Evolutionary conservation across 768 basidiomycete species (phyloP).

Genomic region (Phanerodontia chrysosporium): DNA sequence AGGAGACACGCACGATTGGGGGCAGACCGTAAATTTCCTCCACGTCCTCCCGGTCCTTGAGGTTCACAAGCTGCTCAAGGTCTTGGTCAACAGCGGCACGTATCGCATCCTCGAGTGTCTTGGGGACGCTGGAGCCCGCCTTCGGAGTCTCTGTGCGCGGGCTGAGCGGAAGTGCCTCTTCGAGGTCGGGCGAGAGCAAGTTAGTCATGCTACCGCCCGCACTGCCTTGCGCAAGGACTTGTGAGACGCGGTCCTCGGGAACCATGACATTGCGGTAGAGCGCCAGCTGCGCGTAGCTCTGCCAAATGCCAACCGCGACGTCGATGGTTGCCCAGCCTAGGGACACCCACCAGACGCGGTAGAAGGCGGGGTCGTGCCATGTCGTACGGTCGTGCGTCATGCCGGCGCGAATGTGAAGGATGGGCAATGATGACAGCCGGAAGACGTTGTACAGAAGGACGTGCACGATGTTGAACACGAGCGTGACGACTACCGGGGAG

Average conservation of each 20-base stretch:
- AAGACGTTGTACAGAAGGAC: slow-evolving; percentile 49
- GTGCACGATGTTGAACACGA: slow-evolving; percentile 41
- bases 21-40: slow-evolving; percentile 81
- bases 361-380: slow-evolving; percentile 55
- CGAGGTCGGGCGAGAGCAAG: not conserved
- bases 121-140: not conserved
- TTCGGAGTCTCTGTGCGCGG: slow-evolving; percentile 6
- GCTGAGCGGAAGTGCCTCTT: slow-evolving; percentile 13
- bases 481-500: slow-evolving; percentile 28
- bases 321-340: slow-evolving; percentile 74
- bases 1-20: slow-evolving; percentile 55
- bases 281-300: slow-evolving; percentile 65
- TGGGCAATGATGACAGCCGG: slow-evolving; percentile 49
- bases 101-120: slow-evolving; percentile 22
- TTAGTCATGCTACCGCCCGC: slow-evolving; percentile 16
- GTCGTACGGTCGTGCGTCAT: slow-evolving; percentile 41
- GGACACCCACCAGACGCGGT: slow-evolving; percentile 72
- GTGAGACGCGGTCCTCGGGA: slow-evolving; percentile 33
- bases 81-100: slow-evolving; percentile 54
- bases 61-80: slow-evolving; percentile 56
- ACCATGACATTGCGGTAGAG: slow-evolving; percentile 71
- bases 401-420: slow-evolving; percentile 48
- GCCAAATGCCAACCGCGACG: slow-evolving; percentile 56
- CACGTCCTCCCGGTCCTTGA: slow-evolving; percentile 69
- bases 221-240: slow-evolving; percentile 30